Conservation (phyloP, 768 basidiomycete species). For the Serendipita sp. region DNA sequence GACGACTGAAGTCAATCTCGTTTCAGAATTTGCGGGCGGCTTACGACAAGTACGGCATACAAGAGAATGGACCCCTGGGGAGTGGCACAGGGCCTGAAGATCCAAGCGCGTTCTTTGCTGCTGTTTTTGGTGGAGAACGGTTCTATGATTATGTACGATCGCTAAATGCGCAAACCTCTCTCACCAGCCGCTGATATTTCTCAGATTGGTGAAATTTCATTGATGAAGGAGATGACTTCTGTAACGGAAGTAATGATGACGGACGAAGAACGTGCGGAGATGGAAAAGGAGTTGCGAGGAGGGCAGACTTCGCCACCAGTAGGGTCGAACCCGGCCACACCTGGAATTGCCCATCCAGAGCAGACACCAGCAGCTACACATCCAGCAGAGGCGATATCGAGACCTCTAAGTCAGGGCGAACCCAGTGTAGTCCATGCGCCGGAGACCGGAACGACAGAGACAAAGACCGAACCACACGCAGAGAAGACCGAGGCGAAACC, state of each 20-base stretch:
- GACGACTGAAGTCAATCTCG: conserved; percentile 14
- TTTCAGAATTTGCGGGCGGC: conserved; percentile 63
- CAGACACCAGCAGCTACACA: conserved; percentile 12
- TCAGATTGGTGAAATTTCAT: conserved; percentile 90
- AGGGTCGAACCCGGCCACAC: conserved; percentile 14
- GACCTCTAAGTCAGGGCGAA: background rate
- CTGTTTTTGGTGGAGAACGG: conserved; percentile 89
- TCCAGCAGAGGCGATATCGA: background rate
- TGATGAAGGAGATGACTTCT: conserved; percentile 86
- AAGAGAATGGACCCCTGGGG: conserved; percentile 24
- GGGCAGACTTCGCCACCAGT: conserved; percentile 20
- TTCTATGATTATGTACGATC: conserved; percentile 72
- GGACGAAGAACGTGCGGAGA: conserved; percentile 81
- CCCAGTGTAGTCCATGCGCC: conserved; percentile 6
- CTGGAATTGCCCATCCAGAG: conserved; percentile 9
- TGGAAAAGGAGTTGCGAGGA: conserved; percentile 51
- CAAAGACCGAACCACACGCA: background rate
- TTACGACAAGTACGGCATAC: conserved; percentile 89
- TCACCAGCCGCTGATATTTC: background rate
- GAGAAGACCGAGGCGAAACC: background rate
- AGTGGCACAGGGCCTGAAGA: conserved; percentile 81
- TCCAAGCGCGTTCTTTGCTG: conserved; percentile 86
- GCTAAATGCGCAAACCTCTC: background rate
- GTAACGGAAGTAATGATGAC: conserved; percentile 77
- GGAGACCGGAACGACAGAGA: background rate